Percentiles rank a stretch among this genome's conserved stretches.
Evolutionary conservation across 1,284 basidiomycete species (phyloP).

Genomic region (Papiliotrema terrestris): DNA sequence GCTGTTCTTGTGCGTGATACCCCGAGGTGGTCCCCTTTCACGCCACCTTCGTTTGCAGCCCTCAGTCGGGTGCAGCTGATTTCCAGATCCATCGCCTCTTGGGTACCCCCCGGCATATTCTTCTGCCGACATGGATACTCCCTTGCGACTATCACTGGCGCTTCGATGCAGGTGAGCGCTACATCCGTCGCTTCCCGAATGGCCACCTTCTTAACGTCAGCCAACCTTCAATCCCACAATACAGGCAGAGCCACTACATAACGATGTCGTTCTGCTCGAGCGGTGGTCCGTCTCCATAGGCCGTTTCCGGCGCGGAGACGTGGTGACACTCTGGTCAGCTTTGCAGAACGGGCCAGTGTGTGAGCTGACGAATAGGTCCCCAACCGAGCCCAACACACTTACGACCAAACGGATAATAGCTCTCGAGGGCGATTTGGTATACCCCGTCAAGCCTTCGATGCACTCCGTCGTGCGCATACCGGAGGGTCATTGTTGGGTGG

Average conservation of each 20-base stretch:
- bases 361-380: constrained; percentile 42
- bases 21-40: no score
- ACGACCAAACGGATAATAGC: constrained; percentile 56
- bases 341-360: not conserved
- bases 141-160: constrained; percentile 51
- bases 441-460: constrained; percentile 45
- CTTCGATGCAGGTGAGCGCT: constrained; percentile 49
- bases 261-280: constrained; percentile 55
- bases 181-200: not conserved
- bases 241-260: constrained; percentile 36
- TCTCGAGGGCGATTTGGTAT: constrained; percentile 52
- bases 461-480: constrained; percentile 46
- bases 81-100: constrained; percentile 18
- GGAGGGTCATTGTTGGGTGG: constrained; percentile 54
- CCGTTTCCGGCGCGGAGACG: constrained; percentile 50
- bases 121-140: constrained; percentile 51
- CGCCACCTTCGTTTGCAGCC: no score
- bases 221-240: constrained; percentile 52
- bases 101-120: constrained; percentile 54
- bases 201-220: constrained; percentile 13
- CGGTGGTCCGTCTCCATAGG: constrained; percentile 43
- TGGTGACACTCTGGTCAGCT: constrained; percentile 52
- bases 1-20: no score
- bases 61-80: no score
- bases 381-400: constrained; percentile 50